These are phyloP conservation scores for Camelina laxa DNA, from an alignment of 345 rosid genomes.

Conservation along the genomic window DNA sequence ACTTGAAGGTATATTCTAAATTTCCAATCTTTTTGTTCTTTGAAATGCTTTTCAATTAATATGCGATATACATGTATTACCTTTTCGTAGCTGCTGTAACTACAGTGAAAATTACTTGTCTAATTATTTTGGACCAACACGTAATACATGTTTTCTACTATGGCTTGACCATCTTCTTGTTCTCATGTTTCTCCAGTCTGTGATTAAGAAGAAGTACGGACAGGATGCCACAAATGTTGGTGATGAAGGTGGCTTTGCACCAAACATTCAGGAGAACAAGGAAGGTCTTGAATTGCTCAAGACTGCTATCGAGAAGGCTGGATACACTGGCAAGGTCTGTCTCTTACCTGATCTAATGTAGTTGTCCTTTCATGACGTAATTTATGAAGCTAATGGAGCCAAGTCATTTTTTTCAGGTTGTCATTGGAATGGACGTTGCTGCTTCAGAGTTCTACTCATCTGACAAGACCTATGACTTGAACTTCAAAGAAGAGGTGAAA, in stretches of 20 bases:
- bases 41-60: not conserved
- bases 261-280: conserved; percentile 99
- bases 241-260: conserved; percentile 99
- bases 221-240: conserved; percentile 99
- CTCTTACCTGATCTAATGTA: not conserved
- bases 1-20: conserved; percentile 80
- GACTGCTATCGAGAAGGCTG: conserved; percentile 92
- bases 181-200: conserved; percentile 30
- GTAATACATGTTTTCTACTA: not conserved
- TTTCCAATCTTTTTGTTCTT: not conserved
- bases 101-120: not conserved
- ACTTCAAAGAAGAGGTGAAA: conserved; percentile 80
- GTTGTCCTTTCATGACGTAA: not conserved
- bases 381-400: not conserved
- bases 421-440: conserved; percentile 99
- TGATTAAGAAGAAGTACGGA: conserved; percentile 74
- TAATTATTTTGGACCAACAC: not conserved
- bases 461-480: conserved; percentile 85
- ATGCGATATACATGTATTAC: not conserved
- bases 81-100: not conserved
- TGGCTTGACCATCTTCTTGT: not conserved
- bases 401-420: conserved; percentile 59
- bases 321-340: conserved; percentile 85
- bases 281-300: conserved; percentile 97
- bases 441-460: conserved; percentile 89